These are phyloP conservation scores for Cyberlindnera galapagoensis DNA, from an alignment of 805 yeast genomes.

Conservation along the genomic window DNA sequence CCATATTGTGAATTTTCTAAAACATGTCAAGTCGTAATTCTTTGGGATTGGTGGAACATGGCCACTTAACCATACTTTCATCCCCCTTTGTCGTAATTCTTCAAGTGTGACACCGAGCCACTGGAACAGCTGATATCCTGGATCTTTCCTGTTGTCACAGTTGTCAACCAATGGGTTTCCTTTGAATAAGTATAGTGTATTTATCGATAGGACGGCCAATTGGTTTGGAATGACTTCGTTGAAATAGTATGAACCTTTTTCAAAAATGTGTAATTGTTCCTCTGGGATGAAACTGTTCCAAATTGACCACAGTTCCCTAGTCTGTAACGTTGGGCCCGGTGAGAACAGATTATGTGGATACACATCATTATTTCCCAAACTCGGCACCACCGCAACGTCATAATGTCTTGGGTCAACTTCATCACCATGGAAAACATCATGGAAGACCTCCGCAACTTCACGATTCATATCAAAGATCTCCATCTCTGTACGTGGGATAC, in stretches of 20 bases:
- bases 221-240: slow-evolving; percentile 74
- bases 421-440: slow-evolving; percentile 40
- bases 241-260: slow-evolving; percentile 68
- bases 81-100: slow-evolving; percentile 63
- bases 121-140: slow-evolving; percentile 69
- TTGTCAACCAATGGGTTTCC: slow-evolving; percentile 78
- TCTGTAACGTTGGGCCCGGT: slow-evolving; percentile 84
- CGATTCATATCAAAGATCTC: slow-evolving; percentile 68
- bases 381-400: slow-evolving; percentile 53
- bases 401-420: slow-evolving; percentile 35
- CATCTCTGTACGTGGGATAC: slow-evolving; percentile 63
- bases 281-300: slow-evolving; percentile 75
- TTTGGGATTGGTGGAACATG: slow-evolving; percentile 86
- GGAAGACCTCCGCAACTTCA: slow-evolving; percentile 45
- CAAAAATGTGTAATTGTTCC: slow-evolving; percentile 69
- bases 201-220: slow-evolving; percentile 72
- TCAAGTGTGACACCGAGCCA: slow-evolving; percentile 75
- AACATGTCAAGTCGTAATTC: slow-evolving; percentile 68
- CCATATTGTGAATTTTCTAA: slow-evolving; percentile 75
- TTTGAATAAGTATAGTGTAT: slow-evolving; percentile 68
- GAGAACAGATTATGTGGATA: slow-evolving; percentile 83
- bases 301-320: slow-evolving; percentile 65
- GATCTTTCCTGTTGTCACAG: slow-evolving; percentile 65
- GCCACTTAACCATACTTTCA: slow-evolving; percentile 85
- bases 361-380: slow-evolving; percentile 82